Conservation (phyloP, 352 stramenopile genomes). For the Pythium brachiatum region DNA sequence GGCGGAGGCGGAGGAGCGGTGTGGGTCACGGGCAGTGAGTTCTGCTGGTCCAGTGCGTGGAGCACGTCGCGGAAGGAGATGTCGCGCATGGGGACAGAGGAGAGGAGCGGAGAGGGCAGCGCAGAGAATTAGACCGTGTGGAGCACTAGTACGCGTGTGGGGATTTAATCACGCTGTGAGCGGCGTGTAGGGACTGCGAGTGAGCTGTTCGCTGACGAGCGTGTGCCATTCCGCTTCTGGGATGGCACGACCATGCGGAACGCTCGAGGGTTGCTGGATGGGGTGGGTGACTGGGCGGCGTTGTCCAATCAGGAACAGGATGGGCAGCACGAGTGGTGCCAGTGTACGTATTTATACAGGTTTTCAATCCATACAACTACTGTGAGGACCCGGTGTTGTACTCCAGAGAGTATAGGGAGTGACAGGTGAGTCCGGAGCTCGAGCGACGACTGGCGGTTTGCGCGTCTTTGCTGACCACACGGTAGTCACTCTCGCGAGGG, state of each 20-base stretch:
- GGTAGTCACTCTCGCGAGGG: not conserved
- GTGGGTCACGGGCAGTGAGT: not conserved
- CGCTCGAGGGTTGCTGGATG: not conserved
- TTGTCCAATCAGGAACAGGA: slow-evolving; percentile 3
- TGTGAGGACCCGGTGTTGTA: slow-evolving; percentile 2
- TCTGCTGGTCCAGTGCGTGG: slow-evolving; percentile 15
- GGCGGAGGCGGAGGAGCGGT: not conserved
- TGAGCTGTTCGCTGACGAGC: not conserved
- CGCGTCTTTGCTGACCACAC: not conserved
- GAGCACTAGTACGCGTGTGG: too few relatives aligned
- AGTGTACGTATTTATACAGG: slow-evolving; percentile 1
- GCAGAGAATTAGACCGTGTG: not conserved
- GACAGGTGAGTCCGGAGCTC: slow-evolving; percentile 1
- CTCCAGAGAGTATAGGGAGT: not conserved
- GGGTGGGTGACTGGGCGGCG: not conserved
- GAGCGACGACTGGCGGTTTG: slow-evolving; percentile 18
- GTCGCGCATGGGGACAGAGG: slow-evolving; percentile 9
- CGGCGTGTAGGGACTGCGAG: not conserved
- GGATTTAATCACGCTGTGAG: too few relatives aligned
- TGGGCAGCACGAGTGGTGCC: not conserved
- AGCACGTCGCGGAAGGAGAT: slow-evolving; percentile 21
- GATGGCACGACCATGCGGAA: not conserved
- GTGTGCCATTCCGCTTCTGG: slow-evolving; percentile 16
- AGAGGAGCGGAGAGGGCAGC: not conserved
- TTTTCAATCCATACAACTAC: not conserved